These are phyloP conservation scores for Colletotrichum acutatum DNA, from an alignment of 2,329 filamentous ascomycete species.

Conservation along the genomic window DNA sequence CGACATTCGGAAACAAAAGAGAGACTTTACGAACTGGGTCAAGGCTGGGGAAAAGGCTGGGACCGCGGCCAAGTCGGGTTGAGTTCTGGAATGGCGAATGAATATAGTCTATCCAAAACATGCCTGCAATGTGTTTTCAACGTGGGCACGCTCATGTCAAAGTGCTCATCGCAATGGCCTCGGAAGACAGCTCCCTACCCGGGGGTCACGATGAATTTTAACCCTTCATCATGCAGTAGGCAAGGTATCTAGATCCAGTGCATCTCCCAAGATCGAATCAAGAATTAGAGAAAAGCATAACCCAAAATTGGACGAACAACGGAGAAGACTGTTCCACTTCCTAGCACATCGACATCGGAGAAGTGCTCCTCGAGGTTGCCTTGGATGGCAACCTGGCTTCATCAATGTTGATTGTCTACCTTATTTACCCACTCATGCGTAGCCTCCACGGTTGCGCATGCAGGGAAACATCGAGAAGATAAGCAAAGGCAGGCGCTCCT, in stretches of 20 bases:
- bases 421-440: not conserved
- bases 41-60: slow-evolving; percentile 46
- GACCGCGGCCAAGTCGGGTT: not conserved
- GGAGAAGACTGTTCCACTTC: not conserved
- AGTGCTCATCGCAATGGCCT: not conserved
- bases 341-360: not conserved
- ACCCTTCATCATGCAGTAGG: not conserved
- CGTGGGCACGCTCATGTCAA: not conserved
- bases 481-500: not conserved
- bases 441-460: too few relatives aligned
- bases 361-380: not conserved
- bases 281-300: not conserved
- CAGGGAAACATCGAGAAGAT: not conserved
- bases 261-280: not conserved
- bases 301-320: not conserved
- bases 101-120: not conserved
- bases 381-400: too few relatives aligned
- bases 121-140: not conserved
- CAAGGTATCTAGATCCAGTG: not conserved
- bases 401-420: too few relatives aligned
- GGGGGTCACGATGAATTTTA: not conserved
- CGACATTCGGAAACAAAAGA: slow-evolving; percentile 85
- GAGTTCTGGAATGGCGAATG: not conserved
- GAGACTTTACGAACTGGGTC: slow-evolving; percentile 83
- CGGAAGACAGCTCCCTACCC: not conserved